Evolutionary conservation across 371 early-diverging fungal genomes (phyloP), one percentile per base, ranked within the genome.

Genomic region (Mortierella sp.): DNA sequence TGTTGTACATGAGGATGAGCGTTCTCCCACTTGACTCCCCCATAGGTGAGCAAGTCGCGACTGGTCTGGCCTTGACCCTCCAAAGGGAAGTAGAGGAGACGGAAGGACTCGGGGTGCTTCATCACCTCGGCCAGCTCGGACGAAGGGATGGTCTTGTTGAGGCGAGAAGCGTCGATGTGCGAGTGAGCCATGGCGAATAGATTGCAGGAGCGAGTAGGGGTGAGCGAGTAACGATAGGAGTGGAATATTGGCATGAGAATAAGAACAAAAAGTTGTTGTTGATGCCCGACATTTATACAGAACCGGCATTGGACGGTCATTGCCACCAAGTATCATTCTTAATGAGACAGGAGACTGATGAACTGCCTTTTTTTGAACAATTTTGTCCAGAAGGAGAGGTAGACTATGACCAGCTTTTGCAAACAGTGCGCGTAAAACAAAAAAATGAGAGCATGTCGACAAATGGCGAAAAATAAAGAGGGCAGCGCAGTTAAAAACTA

Each of bases 21-120:
- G 5, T 47, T 34, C 57, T 83, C 77, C 77, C 74, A 83, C 26
- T 83, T 76, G 70, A 70, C 80, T 8, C 58, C 80, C 3, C 70
- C 74, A 21, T 68, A 76, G 38, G 48, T n/a, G 65, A 79, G 77
- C 9, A 83, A 54, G 34, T 83, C 80, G 38, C 83, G 79, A 52
- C 50, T 54, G 44, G 80, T 83, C 38, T 68, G 73, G 13, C 70
- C 80, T 19, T 57, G 70, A 0, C 72, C 79, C 10, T 68, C 34
- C 42, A 83, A 9, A 42, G 63, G 71, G 50, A 79, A 83, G 68
- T 83, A 83, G 47, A 70, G 26, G n/a, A 83, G 73, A 6, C 52
- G 57, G 74, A 70, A 83, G 10, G 77, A 83, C 16, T 57, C 80
- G 1, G 77, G 77, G 13, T 42, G 24, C 26, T 31, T 45, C 83